Conservation (phyloP, 495 filamentous ascomycete genomes). For the Oidiodendron maius region DNA sequence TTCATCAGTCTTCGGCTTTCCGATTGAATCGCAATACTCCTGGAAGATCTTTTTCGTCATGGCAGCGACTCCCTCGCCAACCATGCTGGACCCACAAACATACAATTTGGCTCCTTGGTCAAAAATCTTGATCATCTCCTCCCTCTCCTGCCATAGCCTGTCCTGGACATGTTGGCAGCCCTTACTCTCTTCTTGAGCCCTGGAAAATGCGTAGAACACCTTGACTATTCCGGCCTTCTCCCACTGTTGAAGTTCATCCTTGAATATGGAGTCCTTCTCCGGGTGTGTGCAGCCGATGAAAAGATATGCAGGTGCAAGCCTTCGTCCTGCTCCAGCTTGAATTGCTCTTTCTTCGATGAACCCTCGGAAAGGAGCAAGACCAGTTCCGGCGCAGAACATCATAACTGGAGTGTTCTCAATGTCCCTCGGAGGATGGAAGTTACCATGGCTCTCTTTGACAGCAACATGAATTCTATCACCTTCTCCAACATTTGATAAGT, state of each 20-base stretch:
- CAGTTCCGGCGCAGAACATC: slow-evolving; percentile 53
- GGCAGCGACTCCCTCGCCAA: slow-evolving; percentile 54
- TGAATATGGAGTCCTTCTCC: slow-evolving; percentile 54
- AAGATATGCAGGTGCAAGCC: slow-evolving; percentile 52
- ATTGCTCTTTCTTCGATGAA: slow-evolving; percentile 61
- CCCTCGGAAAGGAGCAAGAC: slow-evolving; percentile 53
- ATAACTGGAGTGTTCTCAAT: slow-evolving; percentile 57
- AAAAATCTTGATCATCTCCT: slow-evolving; percentile 48
- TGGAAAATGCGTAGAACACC: slow-evolving; percentile 51
- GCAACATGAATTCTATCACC: slow-evolving; percentile 59
- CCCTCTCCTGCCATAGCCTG: slow-evolving; percentile 43
- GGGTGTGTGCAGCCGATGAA: slow-evolving; percentile 59
- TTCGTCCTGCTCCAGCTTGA: slow-evolving; percentile 43
- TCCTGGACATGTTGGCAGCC: slow-evolving; percentile 59
- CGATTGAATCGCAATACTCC: slow-evolving; percentile 25
- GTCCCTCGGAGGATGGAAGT: slow-evolving; percentile 62
- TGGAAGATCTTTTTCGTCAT: slow-evolving; percentile 43
- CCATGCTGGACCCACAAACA: slow-evolving; percentile 58
- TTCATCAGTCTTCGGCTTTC: slow-evolving; percentile 33
- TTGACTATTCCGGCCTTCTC: slow-evolving; percentile 50
- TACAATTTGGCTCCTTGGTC: slow-evolving; percentile 55
- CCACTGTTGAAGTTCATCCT: slow-evolving; percentile 54
- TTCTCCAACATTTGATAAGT: slow-evolving; percentile 44
- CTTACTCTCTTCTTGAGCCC: slow-evolving; percentile 24
- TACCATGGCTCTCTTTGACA: slow-evolving; percentile 48